Conservation (phyloP, 73 alveolate species). For the Blepharisma stoltei region DNA sequence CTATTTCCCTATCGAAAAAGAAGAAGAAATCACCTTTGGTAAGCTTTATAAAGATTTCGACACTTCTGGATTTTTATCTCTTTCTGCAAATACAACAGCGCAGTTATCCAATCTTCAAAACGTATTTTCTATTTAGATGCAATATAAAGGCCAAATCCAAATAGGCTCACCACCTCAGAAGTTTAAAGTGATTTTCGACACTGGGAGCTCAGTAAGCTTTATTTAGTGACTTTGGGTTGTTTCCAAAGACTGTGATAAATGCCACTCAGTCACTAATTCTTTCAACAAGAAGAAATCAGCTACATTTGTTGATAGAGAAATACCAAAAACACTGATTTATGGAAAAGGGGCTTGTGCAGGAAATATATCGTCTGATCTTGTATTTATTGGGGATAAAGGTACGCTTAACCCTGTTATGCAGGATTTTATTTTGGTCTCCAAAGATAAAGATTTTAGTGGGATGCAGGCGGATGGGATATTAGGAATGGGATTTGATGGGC, state of each 20-base stretch:
- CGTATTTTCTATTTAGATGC: constrained; percentile 13
- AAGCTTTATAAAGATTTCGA: too few relatives aligned
- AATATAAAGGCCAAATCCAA: constrained; percentile 16
- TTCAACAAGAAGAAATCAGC: background rate
- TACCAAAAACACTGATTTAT: background rate
- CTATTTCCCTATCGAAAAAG: too few relatives aligned
- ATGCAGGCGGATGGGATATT: constrained; percentile 32
- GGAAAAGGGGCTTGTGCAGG: constrained; percentile 23
- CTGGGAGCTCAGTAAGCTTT: constrained; percentile 28
- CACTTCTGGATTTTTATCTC: too few relatives aligned
- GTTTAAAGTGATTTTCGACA: constrained; percentile 29
- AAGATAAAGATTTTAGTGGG: constrained; percentile 7
- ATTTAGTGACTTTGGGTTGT: constrained; percentile 30
- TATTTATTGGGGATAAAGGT: constrained; percentile 8
- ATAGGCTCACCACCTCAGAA: constrained; percentile 33
- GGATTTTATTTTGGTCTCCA: background rate
- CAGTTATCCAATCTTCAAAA: background rate
- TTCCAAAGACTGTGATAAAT: background rate
- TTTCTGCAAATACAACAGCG: too few relatives aligned
- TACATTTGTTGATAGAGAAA: background rate
- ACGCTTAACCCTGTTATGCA: background rate
- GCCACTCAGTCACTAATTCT: background rate
- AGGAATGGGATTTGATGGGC: constrained; percentile 23
- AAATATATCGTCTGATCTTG: background rate
- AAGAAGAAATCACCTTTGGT: too few relatives aligned